Evolutionary conservation across 148 eudicot genomes (phyloP).

Genomic region (Chenopodium berlandieri): DNA sequence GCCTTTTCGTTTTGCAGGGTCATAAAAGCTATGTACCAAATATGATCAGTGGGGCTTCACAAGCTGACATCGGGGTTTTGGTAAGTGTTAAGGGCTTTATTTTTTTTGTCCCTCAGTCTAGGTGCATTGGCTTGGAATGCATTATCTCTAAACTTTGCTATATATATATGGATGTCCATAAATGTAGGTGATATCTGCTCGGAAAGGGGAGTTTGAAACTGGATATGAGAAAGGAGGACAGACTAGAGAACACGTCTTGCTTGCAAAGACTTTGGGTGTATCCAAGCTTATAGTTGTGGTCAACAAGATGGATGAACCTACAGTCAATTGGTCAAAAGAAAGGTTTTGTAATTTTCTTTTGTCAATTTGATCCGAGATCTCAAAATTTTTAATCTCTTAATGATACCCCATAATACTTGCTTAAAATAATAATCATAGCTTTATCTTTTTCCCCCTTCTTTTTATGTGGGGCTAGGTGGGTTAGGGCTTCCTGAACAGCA

Average conservation of each 20-base stretch:
- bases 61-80: constrained; percentile 93
- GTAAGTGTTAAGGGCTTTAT: constrained; percentile 37
- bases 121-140: background rate
- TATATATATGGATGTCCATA: background rate
- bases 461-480: background rate
- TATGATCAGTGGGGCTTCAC: constrained; percentile 99
- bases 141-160: background rate
- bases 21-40: constrained; percentile 98
- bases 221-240: constrained; percentile 99
- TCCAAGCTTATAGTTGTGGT: constrained; percentile 83
- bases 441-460: background rate
- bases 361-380: background rate
- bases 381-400: background rate
- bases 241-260: constrained; percentile 95
- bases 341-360: constrained; percentile 41
- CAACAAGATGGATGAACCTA: constrained; percentile 97
- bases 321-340: constrained; percentile 91
- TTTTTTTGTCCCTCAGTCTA: background rate
- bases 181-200: constrained; percentile 87
- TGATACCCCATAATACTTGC: too few species aligned
- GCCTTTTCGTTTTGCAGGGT: constrained; percentile 47
- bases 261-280: constrained; percentile 96
- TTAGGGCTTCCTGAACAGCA: background rate
- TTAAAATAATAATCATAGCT: background rate
- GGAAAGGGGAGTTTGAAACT: constrained; percentile 99